Percentiles rank a stretch among this genome's conserved stretches.
phyloP scores from a whole-genome alignment of 176 grass and related monocot genomes.

The Calamus simplicifolius region DNA sequence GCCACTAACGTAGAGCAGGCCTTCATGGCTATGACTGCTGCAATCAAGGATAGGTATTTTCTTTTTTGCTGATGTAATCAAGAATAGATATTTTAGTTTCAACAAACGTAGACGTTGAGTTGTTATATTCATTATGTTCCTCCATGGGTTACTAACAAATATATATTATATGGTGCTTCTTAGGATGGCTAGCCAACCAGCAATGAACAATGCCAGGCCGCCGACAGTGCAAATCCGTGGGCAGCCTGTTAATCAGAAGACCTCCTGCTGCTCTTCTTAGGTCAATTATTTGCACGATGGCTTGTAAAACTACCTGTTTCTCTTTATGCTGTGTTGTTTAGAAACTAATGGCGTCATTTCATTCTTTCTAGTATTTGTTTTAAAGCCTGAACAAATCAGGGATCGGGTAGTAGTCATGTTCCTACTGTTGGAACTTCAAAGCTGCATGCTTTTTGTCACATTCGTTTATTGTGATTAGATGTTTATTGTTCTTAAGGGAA shows the following conservation, averaged over 20 bases:
- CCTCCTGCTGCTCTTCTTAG: conserved; percentile 60
- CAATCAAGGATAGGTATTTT: conserved; percentile 55
- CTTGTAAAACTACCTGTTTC: conserved; percentile 16
- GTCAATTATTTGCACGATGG: not conserved
- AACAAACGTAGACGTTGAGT: no score
- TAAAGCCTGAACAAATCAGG: no score
- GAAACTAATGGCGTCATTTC: no score
- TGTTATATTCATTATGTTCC: no score
- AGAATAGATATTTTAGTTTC: conserved; percentile 35
- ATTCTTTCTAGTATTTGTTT: no score
- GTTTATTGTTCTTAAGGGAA: no score
- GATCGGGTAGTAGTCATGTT: no score
- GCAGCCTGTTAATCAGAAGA: conserved; percentile 56
- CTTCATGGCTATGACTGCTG: conserved; percentile 65
- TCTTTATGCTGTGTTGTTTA: not conserved
- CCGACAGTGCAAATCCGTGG: conserved; percentile 55
- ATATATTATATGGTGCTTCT: not conserved
- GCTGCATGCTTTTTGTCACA: no score
- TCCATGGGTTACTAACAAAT: no score
- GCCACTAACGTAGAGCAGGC: conserved; percentile 74
- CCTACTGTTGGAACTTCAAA: no score
- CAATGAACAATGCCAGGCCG: conserved; percentile 32
- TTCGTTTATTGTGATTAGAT: no score
- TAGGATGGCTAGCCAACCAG: conserved; percentile 82
- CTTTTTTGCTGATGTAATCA: conserved; percentile 42